These are phyloP conservation scores for Eutrema salsugineum DNA, from an alignment of 441 rosid species.

Conservation along the genomic window DNA sequence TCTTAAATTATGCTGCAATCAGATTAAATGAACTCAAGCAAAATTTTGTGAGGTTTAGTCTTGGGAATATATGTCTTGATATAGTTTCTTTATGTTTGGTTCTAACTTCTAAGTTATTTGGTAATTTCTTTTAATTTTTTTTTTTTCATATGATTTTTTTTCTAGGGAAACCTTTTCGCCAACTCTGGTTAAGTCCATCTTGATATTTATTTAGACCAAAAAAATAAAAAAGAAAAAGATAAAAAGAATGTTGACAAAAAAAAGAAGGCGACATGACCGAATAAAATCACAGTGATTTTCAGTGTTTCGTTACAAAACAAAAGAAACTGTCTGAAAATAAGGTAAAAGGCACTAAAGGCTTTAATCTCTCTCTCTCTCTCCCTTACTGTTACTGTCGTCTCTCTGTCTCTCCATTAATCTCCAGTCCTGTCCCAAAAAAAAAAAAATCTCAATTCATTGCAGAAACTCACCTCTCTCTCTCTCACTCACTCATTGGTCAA, in stretches of 20 bases:
- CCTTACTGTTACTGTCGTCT: constrained; percentile 30
- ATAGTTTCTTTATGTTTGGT: no score
- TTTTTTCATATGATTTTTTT: no score
- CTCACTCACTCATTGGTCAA: constrained; percentile 14
- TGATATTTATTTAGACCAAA: no score
- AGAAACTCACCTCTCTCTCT: not conserved
- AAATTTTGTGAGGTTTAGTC: no score
- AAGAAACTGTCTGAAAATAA: constrained; percentile 20
- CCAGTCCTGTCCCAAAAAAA: not conserved
- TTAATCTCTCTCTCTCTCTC: not conserved
- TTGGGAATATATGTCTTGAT: no score
- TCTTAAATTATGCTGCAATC: not conserved
- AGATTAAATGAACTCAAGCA: not conserved
- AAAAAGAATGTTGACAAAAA: not conserved
- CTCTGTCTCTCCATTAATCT: constrained; percentile 30
- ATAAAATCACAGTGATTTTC: constrained; percentile 15
- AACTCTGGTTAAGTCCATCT: no score
- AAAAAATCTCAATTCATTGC: not conserved
- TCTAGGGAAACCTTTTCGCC: no score
- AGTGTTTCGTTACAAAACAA: constrained; percentile 21
- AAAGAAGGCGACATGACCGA: constrained; percentile 6
- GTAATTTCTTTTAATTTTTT: no score
- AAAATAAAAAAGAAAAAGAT: no score
- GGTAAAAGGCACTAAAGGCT: constrained; percentile 4
- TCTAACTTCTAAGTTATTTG: no score